Conservation (phyloP, 805 yeast genomes). For the Wickerhamiella alocasiicola region DNA sequence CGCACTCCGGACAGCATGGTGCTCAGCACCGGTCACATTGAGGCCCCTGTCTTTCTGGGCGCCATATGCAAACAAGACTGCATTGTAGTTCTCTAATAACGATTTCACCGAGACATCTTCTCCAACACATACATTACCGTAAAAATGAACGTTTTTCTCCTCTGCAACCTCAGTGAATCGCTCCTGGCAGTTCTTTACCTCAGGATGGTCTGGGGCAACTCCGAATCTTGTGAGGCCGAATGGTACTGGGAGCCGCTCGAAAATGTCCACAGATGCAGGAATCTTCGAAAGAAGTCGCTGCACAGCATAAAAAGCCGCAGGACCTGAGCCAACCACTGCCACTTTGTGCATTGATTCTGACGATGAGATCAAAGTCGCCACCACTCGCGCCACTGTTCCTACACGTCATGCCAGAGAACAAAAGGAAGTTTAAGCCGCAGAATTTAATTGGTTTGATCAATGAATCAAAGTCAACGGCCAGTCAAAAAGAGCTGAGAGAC, state of each 20-base stretch:
- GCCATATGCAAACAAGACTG: conserved; percentile 75
- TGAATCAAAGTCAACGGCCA: neutral
- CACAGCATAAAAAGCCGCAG: conserved; percentile 90
- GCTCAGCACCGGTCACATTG: conserved; percentile 45
- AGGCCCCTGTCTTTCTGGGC: conserved; percentile 42
- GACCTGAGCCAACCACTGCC: conserved; percentile 90
- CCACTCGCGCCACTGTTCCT: neutral
- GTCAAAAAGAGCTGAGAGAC: conserved; percentile 8
- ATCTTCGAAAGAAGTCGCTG: conserved; percentile 49
- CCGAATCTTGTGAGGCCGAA: conserved; percentile 87
- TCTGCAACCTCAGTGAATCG: conserved; percentile 45
- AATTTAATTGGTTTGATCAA: conserved; percentile 27
- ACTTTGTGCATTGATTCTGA: conserved; percentile 7
- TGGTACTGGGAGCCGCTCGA: conserved; percentile 79
- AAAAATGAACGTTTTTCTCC: conserved; percentile 38
- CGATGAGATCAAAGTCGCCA: neutral
- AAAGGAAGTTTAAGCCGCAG: conserved; percentile 29
- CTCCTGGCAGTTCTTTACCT: conserved; percentile 63
- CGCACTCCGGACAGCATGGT: conserved; percentile 62
- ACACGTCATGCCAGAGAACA: conserved; percentile 12
- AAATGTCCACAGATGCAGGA: conserved; percentile 49
- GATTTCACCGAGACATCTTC: conserved; percentile 40
- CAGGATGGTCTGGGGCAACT: conserved; percentile 99
- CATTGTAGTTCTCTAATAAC: conserved; percentile 48
- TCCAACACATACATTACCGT: conserved; percentile 66